Evolutionary conservation across 2,329 filamentous ascomycete species (phyloP).

Genomic region (Colletotrichum endophyticum): DNA sequence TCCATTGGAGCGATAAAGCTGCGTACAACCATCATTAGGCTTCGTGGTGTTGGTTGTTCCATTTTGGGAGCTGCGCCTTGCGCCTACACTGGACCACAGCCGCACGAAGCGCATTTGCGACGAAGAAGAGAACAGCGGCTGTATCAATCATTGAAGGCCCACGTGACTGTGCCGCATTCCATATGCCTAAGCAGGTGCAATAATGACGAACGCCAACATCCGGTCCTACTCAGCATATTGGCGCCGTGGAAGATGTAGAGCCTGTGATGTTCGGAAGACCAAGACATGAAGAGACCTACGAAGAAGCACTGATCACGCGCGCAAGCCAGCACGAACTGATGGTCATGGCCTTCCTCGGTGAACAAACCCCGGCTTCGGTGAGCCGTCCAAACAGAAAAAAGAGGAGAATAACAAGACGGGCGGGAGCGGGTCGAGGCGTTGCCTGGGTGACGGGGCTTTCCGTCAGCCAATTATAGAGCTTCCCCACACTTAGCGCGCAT

Average conservation of each 20-base stretch:
- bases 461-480: background rate
- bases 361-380: background rate
- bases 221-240: too few species aligned
- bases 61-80: background rate
- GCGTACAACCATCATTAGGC: background rate
- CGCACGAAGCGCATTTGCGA: background rate
- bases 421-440: background rate
- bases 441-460: background rate
- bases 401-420: background rate
- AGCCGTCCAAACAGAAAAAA: background rate
- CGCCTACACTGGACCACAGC: background rate
- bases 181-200: too few species aligned
- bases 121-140: background rate
- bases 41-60: background rate
- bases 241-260: too few species aligned
- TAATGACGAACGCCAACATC: too few species aligned
- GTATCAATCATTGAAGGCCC: too few species aligned
- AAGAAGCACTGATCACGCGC: background rate
- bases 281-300: background rate
- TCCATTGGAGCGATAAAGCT: background rate
- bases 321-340: background rate
- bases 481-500: conserved; percentile 4
- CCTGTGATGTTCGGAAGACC: background rate
- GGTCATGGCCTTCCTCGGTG: background rate
- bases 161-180: too few species aligned